Evolutionary conservation across 75 land plant genomes (phyloP), one percentile per base, ranked within the genome.

Genomic region (Larix kaempferi): DNA sequence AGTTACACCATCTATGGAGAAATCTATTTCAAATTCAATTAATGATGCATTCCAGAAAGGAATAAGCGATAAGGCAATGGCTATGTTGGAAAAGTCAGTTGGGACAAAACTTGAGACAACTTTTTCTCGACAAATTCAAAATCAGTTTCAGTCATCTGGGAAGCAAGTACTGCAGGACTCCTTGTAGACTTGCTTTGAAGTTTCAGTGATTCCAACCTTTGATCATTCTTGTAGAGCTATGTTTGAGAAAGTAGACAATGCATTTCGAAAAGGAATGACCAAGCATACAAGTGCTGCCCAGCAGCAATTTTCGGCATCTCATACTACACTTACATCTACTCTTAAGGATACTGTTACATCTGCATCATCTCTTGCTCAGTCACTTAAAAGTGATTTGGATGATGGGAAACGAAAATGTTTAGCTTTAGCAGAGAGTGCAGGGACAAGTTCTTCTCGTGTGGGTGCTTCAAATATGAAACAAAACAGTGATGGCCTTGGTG

Each of bases 191-290:
- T 84, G 80, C 73, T 77, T 97, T 78, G 99, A 97, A 77, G 82
- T 81, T 44, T 82, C 91, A 26, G 80, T 94, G 4, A 82, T 95
- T 74, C 98, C 98, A 76, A 86, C 92, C 12, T 97, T 97, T 87
- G 99, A 97, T 79, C 74, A 81, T 72, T 85, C 99, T 52, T 97
- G 98, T 79, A 89, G 81, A 83, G 77, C 89, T 14, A 97, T 95
- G 95, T 95, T 97, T 84, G 98, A 91, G 74, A 95, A 97, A 83
- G 86, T 97, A 12, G 98, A 95, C 80, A 71, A 89, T 69, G 77
- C 94, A 22, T 97, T 97, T 82, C 92, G 90, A 86, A 93, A 88
- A 44, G 49, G 49, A 44, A 44, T 44, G 49, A 10, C 6, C 6
- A 1, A 44, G 0, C 8, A 44, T 44, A 44, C 49, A 44, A 44